These are phyloP conservation scores for Barnettozyma pratensis DNA, from an alignment of 805 yeast genomes.

Conservation along the genomic window DNA sequence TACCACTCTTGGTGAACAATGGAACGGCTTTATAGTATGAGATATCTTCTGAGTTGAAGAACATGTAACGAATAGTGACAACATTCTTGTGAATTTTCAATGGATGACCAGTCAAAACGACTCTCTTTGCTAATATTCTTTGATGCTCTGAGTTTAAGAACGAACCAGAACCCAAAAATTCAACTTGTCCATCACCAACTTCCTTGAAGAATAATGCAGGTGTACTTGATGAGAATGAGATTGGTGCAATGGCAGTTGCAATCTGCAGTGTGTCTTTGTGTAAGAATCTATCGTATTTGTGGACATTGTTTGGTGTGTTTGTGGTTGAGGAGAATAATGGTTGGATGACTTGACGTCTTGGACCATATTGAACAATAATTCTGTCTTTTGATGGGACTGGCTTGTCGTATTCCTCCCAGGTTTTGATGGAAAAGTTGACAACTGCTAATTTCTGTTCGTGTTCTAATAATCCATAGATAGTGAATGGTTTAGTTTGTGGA, in stretches of 20 bases:
- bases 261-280: conserved; percentile 71
- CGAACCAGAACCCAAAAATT: conserved; percentile 85
- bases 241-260: conserved; percentile 88
- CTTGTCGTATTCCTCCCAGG: conserved; percentile 86
- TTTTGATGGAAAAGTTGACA: conserved; percentile 72
- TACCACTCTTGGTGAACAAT: conserved; percentile 85
- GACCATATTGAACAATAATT: conserved; percentile 87
- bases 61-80: conserved; percentile 94
- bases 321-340: conserved; percentile 83
- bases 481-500: conserved; percentile 45
- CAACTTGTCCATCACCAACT: conserved; percentile 39
- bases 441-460: conserved; percentile 87
- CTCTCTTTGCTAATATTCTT: conserved; percentile 82
- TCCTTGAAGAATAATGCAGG: conserved; percentile 82
- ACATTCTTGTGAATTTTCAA: conserved; percentile 90
- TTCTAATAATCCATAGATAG: conserved; percentile 67
- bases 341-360: conserved; percentile 74
- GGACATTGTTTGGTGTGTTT: conserved; percentile 76
- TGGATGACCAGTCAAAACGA: conserved; percentile 89
- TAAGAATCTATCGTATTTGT: conserved; percentile 77
- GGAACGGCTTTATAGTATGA: conserved; percentile 88
- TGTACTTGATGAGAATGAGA: conserved; percentile 64
- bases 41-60: conserved; percentile 87
- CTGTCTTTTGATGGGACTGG: conserved; percentile 83
- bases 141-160: conserved; percentile 81